Evolutionary conservation across 306 rosid species (phyloP).

Genomic region (Astragalus glycyphyllos): DNA sequence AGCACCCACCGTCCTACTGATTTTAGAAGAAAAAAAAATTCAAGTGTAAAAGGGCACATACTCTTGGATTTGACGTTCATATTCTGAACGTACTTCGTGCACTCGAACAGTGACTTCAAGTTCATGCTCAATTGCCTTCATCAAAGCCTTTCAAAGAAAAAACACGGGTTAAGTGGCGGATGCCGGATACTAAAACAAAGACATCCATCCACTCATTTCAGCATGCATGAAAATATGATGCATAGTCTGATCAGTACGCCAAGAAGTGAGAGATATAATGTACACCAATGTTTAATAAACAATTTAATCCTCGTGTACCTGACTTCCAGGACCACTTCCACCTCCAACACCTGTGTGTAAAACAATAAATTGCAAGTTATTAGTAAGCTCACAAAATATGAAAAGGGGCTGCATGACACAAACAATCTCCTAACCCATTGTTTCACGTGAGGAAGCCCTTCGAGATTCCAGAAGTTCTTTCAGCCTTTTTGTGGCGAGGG

Average conservation of each 20-base stretch:
- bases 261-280: slow-evolving; percentile 16
- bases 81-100: slow-evolving; percentile 93
- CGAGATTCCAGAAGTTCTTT: slow-evolving; percentile 93
- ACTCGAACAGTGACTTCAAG: slow-evolving; percentile 91
- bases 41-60: slow-evolving; percentile 45
- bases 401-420: slow-evolving; percentile 11
- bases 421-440: slow-evolving; percentile 54
- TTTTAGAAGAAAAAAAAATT: slow-evolving; percentile 24
- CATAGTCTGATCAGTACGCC: slow-evolving; percentile 1
- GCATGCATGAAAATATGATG: slow-evolving; percentile 24
- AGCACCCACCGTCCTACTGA: slow-evolving; percentile 9
- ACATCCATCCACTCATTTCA: slow-evolving; percentile 1
- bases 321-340: slow-evolving; percentile 76
- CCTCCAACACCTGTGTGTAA: slow-evolving; percentile 62
- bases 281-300: slow-evolving; percentile 9
- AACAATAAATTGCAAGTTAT: slow-evolving; percentile 31
- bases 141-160: slow-evolving; percentile 64
- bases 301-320: slow-evolving; percentile 56
- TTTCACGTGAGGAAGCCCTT: slow-evolving; percentile 79
- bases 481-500: slow-evolving; percentile 90
- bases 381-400: slow-evolving; percentile 19
- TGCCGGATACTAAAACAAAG: slow-evolving; percentile 19
- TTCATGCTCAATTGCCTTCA: slow-evolving; percentile 86
- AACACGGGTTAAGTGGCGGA: slow-evolving; percentile 31
- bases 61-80: slow-evolving; percentile 91